Evolutionary conservation across 805 yeast genomes (phyloP), one percentile per base, ranked within the genome.

Genomic region (Pichia ethanolica): DNA sequence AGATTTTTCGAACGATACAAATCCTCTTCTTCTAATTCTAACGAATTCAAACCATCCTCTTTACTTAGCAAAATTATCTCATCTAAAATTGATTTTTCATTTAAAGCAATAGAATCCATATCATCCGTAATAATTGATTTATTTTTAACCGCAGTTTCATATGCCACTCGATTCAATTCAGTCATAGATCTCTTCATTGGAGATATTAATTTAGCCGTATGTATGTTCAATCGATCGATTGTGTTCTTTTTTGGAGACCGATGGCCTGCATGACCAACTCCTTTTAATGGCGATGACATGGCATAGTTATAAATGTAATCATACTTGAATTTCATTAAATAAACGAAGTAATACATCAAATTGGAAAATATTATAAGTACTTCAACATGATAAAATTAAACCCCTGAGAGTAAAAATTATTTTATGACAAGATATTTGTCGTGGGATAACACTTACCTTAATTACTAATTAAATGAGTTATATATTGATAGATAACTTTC

Each of bases 61-160:
- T 62, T 62, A 28, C 76, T 71, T 26, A 69, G 71, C 13, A 53
- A 46, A 11, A 73, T 72, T 47, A 76, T 72, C 51, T 60, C 56
- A 56, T 78, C 80, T 0, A 83, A 82, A 35, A 80, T 56, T 13
- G 60, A 56, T 28, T 59, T 47, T 35, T 78, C 81, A 41, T 72
- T 72, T 7, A 66, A 68, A 27, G 67, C 66, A 39, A 69, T 53
- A 20, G 62, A 63, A 4, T 63, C 72, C 28, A 62, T 67, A 7
- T 63, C 72, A 12, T 64, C 68, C 7, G 60, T 71, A 4, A 42
- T 46, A 7, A 42, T 41, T 5, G 50, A 32, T 25, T 32, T 39
- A 12, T 54, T 35, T 5, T 42, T 61, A 52, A 69, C 61, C 0
- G 86, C 81, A 50, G 75, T 61, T 54, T 72, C 72, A 28, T 76